Conservation (phyloP, 345 rosid genomes). For the Pugionium dolabratum region DNA sequence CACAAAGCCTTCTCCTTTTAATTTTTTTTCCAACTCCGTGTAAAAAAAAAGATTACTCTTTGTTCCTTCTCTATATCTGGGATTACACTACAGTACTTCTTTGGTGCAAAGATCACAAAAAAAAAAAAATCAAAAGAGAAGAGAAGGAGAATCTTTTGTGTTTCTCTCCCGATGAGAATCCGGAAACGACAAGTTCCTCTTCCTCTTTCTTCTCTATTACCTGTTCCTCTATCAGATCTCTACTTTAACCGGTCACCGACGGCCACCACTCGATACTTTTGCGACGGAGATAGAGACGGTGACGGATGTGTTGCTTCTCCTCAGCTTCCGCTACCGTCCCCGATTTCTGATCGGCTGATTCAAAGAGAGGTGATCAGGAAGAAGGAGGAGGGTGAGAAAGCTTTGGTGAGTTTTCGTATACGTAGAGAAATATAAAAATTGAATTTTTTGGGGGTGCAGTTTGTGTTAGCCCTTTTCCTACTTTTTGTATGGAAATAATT, state of each 20-base stretch:
- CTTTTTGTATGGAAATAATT: slow-evolving; percentile 29
- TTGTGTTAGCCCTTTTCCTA: slow-evolving; percentile 23
- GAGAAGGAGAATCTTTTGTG: slow-evolving; percentile 24
- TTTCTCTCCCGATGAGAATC: slow-evolving; percentile 69
- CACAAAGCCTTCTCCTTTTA: slow-evolving; percentile 36
- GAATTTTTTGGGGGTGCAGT: slow-evolving; percentile 44
- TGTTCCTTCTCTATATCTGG: slow-evolving; percentile 21
- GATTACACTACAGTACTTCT: slow-evolving; percentile 20
- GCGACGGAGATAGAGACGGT: slow-evolving; percentile 52
- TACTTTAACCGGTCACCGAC: slow-evolving; percentile 50
- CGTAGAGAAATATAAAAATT: neutral
- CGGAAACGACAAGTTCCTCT: slow-evolving; percentile 76
- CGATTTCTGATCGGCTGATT: slow-evolving; percentile 48
- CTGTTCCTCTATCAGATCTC: slow-evolving; percentile 85
- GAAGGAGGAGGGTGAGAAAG: slow-evolving; percentile 22
- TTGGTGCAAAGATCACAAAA: slow-evolving; percentile 34
- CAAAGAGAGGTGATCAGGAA: slow-evolving; percentile 23
- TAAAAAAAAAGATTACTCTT: slow-evolving; percentile 13
- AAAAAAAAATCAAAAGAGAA: neutral
- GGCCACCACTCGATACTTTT: slow-evolving; percentile 26
- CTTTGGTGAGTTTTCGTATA: slow-evolving; percentile 40
- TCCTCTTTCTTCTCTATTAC: slow-evolving; percentile 76
- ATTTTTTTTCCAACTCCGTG: slow-evolving; percentile 1
- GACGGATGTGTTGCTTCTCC: slow-evolving; percentile 18
- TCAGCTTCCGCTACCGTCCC: slow-evolving; percentile 38